These are phyloP conservation scores for Taphrina communis DNA, from an alignment of 1,139 yeast genomes.

Conservation along the genomic window DNA sequence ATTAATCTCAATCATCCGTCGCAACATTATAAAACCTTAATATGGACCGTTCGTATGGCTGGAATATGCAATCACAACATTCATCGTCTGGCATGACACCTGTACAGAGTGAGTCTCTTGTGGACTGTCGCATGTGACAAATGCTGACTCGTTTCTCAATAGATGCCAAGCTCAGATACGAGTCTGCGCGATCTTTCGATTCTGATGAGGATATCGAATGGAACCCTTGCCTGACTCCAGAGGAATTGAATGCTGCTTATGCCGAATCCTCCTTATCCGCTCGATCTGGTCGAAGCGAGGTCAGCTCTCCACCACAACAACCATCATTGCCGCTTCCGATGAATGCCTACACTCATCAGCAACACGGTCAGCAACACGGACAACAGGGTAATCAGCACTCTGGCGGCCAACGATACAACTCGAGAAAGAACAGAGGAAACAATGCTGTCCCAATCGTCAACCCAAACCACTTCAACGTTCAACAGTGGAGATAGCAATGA, in stretches of 20 bases:
- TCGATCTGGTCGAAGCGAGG: slow-evolving; percentile 35
- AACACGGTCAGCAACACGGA: slow-evolving; percentile 9
- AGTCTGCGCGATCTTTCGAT: slow-evolving; percentile 71
- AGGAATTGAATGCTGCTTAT: slow-evolving; percentile 46
- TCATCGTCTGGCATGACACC: slow-evolving; percentile 25
- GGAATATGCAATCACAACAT: slow-evolving; percentile 33
- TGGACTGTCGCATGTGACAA: not conserved
- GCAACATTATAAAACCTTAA: too few relatives aligned
- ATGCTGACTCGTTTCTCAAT: not conserved
- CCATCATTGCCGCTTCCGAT: slow-evolving; percentile 25
- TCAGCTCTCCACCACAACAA: slow-evolving; percentile 36
- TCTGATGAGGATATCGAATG: slow-evolving; percentile 73
- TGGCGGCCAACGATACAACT: slow-evolving; percentile 11
- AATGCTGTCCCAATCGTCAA: slow-evolving; percentile 30
- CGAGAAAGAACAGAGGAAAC: slow-evolving; percentile 30
- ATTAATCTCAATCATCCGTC: not conserved
- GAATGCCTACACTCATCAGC: slow-evolving; percentile 30
- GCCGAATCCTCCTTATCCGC: slow-evolving; percentile 37
- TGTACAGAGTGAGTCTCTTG: slow-evolving; percentile 22
- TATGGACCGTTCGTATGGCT: slow-evolving; percentile 18
- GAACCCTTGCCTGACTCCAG: slow-evolving; percentile 59
- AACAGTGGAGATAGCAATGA: slow-evolving; percentile 25
- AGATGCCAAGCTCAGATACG: slow-evolving; percentile 47
- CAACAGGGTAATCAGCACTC: slow-evolving; percentile 4
- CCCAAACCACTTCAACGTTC: slow-evolving; percentile 29